These are phyloP conservation scores for Pseudevernia furfuracea DNA, from an alignment of 495 filamentous ascomycete genomes.

Conservation along the genomic window DNA sequence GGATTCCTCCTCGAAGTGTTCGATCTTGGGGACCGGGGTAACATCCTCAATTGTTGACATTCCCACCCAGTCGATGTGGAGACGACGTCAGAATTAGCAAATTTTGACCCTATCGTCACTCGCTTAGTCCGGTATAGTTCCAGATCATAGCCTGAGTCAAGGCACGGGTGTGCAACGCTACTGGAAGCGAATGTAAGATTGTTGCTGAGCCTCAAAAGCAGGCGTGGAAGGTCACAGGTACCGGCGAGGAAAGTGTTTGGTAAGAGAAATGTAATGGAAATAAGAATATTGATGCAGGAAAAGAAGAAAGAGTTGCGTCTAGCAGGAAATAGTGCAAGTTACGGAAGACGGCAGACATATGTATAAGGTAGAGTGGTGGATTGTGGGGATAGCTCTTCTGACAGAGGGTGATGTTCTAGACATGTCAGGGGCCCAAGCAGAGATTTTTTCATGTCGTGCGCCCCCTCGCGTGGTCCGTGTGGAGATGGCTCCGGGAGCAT, in stretches of 20 bases:
- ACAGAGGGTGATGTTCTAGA: conserved; percentile 1
- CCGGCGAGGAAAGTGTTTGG: conserved; percentile 16
- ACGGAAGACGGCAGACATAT: conserved; percentile 17
- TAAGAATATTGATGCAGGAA: conserved; percentile 8
- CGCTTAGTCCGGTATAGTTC: conserved; percentile 17
- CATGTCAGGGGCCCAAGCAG: conserved; percentile 17
- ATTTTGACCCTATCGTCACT: not conserved
- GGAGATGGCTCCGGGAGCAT: conserved; percentile 14
- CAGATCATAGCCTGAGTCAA: conserved; percentile 14
- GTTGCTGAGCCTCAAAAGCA: conserved; percentile 10
- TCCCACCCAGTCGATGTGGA: conserved; percentile 2
- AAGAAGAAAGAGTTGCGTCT: conserved; percentile 12
- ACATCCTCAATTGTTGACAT: conserved; percentile 26
- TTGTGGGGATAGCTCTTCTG: conserved; percentile 14
- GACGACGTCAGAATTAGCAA: not conserved
- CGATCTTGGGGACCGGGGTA: conserved; percentile 40
- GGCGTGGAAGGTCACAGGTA: not conserved
- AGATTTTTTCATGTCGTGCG: conserved; percentile 17
- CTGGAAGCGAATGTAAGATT: conserved; percentile 13
- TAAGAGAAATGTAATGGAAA: conserved; percentile 18
- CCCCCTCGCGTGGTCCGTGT: not conserved
- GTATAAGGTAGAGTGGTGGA: conserved; percentile 3
- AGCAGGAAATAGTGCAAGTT: conserved; percentile 13
- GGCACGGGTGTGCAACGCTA: conserved; percentile 15
- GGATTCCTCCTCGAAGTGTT: conserved; percentile 37